Evolutionary conservation across 306 rosid genomes (phyloP).

Genomic region (Begonia fuchsioides): DNA sequence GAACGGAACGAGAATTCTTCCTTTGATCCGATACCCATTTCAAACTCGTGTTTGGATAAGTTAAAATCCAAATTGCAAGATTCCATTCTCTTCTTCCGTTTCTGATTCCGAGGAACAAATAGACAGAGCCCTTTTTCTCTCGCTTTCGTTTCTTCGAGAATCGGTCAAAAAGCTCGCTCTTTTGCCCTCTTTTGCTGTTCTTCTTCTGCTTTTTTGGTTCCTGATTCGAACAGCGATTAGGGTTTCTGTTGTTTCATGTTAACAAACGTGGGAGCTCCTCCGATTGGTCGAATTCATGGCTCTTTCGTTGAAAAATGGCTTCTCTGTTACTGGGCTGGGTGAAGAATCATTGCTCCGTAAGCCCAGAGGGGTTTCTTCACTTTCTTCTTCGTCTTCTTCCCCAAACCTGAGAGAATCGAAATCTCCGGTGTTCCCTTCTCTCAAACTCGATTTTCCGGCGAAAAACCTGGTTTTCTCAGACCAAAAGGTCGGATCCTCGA

Average conservation of each 20-base stretch:
- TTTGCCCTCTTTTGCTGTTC: too few relatives aligned
- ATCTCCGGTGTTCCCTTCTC: conserved; percentile 16
- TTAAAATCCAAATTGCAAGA: too few relatives aligned
- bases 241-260: conserved; percentile 16
- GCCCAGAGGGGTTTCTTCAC: conserved; percentile 17
- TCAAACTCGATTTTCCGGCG: conserved; percentile 30
- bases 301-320: conserved; percentile 25
- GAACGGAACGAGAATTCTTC: too few relatives aligned
- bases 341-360: conserved; percentile 21
- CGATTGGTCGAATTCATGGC: conserved; percentile 14
- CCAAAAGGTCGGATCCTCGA: conserved; percentile 14
- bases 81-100: too few relatives aligned
- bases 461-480: conserved; percentile 19
- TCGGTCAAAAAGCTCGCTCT: too few relatives aligned
- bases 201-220: neutral
- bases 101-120: too few relatives aligned
- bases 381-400: conserved; percentile 16
- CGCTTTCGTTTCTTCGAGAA: too few relatives aligned
- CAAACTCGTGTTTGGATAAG: too few relatives aligned
- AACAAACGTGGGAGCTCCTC: neutral
- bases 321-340: conserved; percentile 25
- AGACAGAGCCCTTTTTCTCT: too few relatives aligned
- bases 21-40: too few relatives aligned
- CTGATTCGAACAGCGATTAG: conserved; percentile 4
- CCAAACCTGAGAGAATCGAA: conserved; percentile 10